Base-by-base conservation (phyloP, 768 basidiomycete genomes). In the Lactarius trivialis region DNA sequence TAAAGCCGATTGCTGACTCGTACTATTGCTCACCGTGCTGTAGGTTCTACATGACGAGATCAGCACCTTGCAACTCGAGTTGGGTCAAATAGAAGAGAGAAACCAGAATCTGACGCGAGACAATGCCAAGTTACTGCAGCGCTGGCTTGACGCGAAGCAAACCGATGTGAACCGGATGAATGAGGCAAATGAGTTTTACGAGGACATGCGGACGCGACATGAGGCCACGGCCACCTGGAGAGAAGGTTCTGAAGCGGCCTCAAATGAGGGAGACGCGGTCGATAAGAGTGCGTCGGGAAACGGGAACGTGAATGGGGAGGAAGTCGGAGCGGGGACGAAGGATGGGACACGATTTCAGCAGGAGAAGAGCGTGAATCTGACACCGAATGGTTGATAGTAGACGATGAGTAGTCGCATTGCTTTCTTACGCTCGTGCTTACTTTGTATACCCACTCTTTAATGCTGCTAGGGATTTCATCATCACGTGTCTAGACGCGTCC, bases 121-220 rank as follows among this genome's bases (percentile, higher is more conserved):
- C 73, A 99, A 99, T 69, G 94, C 94, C 28, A 89, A 92, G 69
- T 83, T 99, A 30, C 80, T 98, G 1, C 93, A 97, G 72, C 88
- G 96, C 19, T 99, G 97, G 96, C 80, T 98, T 9, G 97, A 98
- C 69, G 87, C 89, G 66, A 97, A 97, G 76, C 93, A 97, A 71
- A 76, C 80, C 14, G 94, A 95, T 70, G 96, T 89, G 9, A 93
- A 94, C 73, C 86, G 86, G 75, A 91, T 99, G 90, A 98, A 98
- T 75, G 90, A 91, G 69, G 92, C 89, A 15, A 92, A 93, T 71
- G 81, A 89, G 60, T 91, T 91, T 72, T 93, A 93, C 69, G 91
- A 93, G 72, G 85, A 88, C 67, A 86, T 93, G 85, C 86, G 86
- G 60, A 85, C 88, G 36, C 82, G 81, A 64, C 85, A 86, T 68